Evolutionary conservation across 2,329 filamentous ascomycete genomes (phyloP).

Genomic region (Leptoxyphium fumago): DNA sequence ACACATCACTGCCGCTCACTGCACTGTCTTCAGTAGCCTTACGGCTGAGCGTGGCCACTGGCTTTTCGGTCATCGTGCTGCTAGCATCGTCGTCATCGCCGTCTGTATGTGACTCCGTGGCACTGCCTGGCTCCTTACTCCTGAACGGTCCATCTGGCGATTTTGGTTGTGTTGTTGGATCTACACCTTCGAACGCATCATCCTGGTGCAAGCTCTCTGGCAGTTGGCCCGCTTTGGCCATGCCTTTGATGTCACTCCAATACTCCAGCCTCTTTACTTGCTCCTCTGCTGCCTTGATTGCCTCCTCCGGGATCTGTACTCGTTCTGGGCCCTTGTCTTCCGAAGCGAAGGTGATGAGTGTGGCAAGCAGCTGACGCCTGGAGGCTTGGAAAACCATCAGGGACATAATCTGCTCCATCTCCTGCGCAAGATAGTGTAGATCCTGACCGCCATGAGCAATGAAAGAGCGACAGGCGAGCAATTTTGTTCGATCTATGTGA

Average conservation of each 20-base stretch:
- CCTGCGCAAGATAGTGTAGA: constrained; percentile 54
- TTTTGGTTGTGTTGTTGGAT: background rate
- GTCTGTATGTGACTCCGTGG: background rate
- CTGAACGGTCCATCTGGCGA: background rate
- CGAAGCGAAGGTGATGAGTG: constrained; percentile 39
- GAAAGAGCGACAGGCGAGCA: constrained; percentile 69
- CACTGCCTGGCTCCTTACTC: background rate
- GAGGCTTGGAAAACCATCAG: constrained; percentile 83
- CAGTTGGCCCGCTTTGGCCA: constrained; percentile 13
- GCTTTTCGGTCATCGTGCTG: background rate
- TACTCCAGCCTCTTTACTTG: constrained; percentile 72
- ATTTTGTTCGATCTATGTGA: constrained; percentile 80
- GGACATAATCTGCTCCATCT: constrained; percentile 75
- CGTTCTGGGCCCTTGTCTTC: constrained; percentile 25
- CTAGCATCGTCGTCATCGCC: background rate
- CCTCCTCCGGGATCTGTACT: constrained; percentile 55
- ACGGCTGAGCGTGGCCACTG: background rate
- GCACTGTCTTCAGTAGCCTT: background rate
- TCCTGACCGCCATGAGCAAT: constrained; percentile 64
- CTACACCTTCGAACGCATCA: background rate
- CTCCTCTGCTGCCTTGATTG: constrained; percentile 61
- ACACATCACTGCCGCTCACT: background rate
- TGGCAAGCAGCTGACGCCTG: constrained; percentile 57
- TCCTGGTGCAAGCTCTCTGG: background rate
- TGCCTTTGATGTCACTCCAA: constrained; percentile 55